Conservation (phyloP, 495 filamentous ascomycete genomes). For the Sphaerosporella brunnea region DNA sequence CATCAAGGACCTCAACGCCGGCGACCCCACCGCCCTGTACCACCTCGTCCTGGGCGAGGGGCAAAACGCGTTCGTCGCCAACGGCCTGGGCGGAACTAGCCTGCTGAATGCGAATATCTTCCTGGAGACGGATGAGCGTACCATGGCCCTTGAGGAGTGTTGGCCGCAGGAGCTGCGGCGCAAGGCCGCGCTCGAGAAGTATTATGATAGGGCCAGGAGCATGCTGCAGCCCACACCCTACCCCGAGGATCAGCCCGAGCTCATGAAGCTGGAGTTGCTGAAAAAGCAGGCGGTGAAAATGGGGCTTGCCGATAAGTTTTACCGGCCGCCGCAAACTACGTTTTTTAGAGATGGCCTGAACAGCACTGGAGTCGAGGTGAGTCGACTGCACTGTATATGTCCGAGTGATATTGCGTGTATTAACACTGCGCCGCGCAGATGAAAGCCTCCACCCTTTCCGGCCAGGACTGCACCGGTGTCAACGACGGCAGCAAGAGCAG, state of each 20-base stretch:
- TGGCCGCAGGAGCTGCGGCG: slow-evolving; percentile 42
- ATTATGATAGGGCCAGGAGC: slow-evolving; percentile 35
- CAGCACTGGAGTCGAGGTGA: slow-evolving; percentile 36
- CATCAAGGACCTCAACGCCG: slow-evolving; percentile 30
- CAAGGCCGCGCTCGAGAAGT: neutral
- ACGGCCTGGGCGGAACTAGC: slow-evolving; percentile 48
- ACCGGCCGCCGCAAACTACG: slow-evolving; percentile 42
- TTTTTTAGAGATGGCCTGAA: slow-evolving; percentile 43
- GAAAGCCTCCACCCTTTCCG: slow-evolving; percentile 39
- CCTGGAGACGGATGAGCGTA: slow-evolving; percentile 39
- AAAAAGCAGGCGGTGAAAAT: slow-evolving; percentile 37
- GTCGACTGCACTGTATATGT: neutral
- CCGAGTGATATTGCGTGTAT: neutral
- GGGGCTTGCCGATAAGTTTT: slow-evolving; percentile 36
- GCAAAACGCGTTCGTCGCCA: slow-evolving; percentile 47
- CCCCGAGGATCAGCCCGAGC: slow-evolving; percentile 37
- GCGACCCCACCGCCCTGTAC: slow-evolving; percentile 43
- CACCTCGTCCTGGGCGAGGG: slow-evolving; percentile 46
- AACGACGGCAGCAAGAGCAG: slow-evolving; percentile 53
- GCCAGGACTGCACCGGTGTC: slow-evolving; percentile 44
- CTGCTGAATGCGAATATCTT: slow-evolving; percentile 54
- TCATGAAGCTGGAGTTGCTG: slow-evolving; percentile 41
- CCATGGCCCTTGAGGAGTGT: slow-evolving; percentile 32
- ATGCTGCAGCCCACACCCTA: slow-evolving; percentile 44
- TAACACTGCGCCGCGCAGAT: slow-evolving; percentile 25